phyloP scores from a whole-genome alignment of 1,284 basidiomycete genomes.

The Peniophora sp. region DNA sequence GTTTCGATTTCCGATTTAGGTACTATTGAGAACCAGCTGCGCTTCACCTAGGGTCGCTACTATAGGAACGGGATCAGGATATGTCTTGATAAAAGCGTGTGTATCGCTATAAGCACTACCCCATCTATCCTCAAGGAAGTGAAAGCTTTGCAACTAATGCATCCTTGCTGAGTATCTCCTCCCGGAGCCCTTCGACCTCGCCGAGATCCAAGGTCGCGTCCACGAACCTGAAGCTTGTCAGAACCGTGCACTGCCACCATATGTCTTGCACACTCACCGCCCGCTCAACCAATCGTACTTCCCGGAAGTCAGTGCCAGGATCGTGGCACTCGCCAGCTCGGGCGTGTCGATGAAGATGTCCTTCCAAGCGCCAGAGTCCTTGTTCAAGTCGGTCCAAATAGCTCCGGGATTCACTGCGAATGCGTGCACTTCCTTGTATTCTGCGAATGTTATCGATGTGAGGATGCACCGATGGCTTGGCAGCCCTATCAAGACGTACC shows the following conservation, averaged over 20 bases:
- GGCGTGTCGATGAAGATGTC: not conserved
- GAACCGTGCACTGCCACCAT: no score
- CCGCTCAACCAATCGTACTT: constrained; percentile 8
- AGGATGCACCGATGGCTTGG: no score
- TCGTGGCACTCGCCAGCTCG: constrained; percentile 5
- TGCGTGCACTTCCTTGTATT: not conserved
- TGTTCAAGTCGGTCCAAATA: not conserved
- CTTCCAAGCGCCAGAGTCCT: not conserved
- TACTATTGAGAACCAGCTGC: constrained; percentile 1
- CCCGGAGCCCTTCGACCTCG: no score
- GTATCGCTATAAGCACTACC: no score
- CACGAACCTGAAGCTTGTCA: no score
- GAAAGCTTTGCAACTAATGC: no score
- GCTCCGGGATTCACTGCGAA: not conserved
- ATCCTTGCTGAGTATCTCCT: no score
- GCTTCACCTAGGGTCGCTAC: not conserved
- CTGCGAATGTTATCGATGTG: not conserved
- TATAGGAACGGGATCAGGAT: no score
- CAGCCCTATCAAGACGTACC: no score
- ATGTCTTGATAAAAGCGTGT: no score
- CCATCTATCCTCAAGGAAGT: no score
- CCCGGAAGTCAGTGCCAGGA: constrained; percentile 7
- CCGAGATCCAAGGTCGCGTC: no score
- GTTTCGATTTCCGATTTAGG: not conserved
- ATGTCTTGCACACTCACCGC: constrained; percentile 1